A percentile compares a stretch with the other conserved stretches of the same genome.
phyloP scores from a whole-genome alignment of 2,329 filamentous ascomycete genomes.

The Tolypocladium sp. region DNA sequence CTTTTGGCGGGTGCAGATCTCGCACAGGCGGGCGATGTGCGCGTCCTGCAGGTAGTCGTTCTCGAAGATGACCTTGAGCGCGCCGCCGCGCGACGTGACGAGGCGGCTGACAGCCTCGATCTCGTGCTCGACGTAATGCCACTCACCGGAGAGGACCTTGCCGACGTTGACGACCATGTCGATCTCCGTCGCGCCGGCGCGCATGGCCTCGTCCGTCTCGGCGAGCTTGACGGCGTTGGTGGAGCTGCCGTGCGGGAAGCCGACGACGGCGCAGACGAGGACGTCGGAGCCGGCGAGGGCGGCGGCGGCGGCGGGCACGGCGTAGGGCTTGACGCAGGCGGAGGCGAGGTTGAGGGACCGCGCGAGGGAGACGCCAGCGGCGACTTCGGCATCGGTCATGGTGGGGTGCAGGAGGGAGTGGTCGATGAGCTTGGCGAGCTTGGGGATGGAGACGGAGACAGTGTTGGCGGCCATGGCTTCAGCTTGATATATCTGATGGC shows the following conservation, averaged over 20 bases:
- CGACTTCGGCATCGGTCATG: conserved; percentile 46
- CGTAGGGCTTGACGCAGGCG: conserved; percentile 50
- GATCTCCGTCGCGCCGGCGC: conserved; percentile 42
- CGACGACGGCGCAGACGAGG: conserved; percentile 46
- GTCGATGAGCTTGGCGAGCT: conserved; percentile 48
- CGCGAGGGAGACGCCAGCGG: conserved; percentile 36
- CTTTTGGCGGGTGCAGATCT: conserved; percentile 39
- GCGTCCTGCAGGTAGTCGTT: conserved; percentile 44
- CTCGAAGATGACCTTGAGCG: conserved; percentile 53
- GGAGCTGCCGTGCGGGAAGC: conserved; percentile 51
- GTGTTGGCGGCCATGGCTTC: conserved; percentile 7
- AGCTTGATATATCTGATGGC: not conserved
- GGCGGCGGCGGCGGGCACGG: conserved; percentile 35
- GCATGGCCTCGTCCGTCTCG: conserved; percentile 39
- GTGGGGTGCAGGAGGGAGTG: conserved; percentile 54
- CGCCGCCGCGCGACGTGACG: conserved; percentile 30
- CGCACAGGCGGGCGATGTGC: conserved; percentile 42
- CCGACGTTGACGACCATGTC: conserved; percentile 55
- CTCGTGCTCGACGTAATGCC: conserved; percentile 45
- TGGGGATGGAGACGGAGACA: conserved; percentile 30
- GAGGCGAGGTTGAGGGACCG: conserved; percentile 40
- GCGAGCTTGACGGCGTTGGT: conserved; percentile 43
- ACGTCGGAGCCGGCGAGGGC: conserved; percentile 39
- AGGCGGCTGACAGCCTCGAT: conserved; percentile 39
- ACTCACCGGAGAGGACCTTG: conserved; percentile 46